Conservation (phyloP, 2,329 filamentous ascomycete genomes). For the Curvularia spicifera region DNA sequence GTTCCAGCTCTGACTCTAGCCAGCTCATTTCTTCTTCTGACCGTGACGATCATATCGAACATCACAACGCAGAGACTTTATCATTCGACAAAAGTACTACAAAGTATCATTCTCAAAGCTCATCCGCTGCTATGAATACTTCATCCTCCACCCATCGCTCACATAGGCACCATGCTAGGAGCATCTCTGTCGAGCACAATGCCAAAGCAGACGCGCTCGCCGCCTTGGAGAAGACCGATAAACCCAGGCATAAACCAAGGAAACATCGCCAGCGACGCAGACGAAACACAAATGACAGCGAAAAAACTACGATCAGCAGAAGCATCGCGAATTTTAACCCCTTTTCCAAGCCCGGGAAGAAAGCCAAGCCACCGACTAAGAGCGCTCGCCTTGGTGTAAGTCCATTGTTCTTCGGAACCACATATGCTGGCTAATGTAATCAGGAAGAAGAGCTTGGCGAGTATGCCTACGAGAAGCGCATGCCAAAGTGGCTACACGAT, state of each 20-base stretch:
- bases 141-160: slow-evolving; percentile 21
- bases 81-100: slow-evolving; percentile 45
- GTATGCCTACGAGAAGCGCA: slow-evolving; percentile 54
- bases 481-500: slow-evolving; percentile 54
- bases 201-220: slow-evolving; percentile 29
- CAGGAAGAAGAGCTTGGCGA: slow-evolving; percentile 56
- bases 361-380: slow-evolving; percentile 38
- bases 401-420: background rate
- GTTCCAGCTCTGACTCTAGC: slow-evolving; percentile 53
- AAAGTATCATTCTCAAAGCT: slow-evolving; percentile 44
- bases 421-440: slow-evolving; percentile 22
- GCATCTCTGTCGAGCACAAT: slow-evolving; percentile 34
- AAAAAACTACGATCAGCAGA: slow-evolving; percentile 46
- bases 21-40: slow-evolving; percentile 52
- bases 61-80: slow-evolving; percentile 52
- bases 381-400: slow-evolving; percentile 47
- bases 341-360: slow-evolving; percentile 37
- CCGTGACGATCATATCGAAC: slow-evolving; percentile 56
- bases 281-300: slow-evolving; percentile 37
- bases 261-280: slow-evolving; percentile 34
- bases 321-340: slow-evolving; percentile 47
- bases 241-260: slow-evolving; percentile 30
- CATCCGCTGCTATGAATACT: slow-evolving; percentile 41
- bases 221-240: slow-evolving; percentile 23
- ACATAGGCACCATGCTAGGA: slow-evolving; percentile 23